phyloP scores from a whole-genome alignment of 208 protist species.

The Leishmania martiniquensis region DNA sequence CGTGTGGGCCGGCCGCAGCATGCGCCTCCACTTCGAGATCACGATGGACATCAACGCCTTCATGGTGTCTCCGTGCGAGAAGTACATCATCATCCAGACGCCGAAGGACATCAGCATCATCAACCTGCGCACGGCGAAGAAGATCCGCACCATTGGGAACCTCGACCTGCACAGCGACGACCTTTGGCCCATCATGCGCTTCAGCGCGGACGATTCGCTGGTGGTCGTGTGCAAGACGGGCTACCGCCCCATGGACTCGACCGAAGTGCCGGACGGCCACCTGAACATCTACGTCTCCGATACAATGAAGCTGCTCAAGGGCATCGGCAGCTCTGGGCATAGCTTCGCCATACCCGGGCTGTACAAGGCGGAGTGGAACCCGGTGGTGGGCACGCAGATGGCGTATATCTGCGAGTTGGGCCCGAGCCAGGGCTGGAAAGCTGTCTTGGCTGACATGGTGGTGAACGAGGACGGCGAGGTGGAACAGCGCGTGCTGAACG shows the following conservation, averaged over 20 bases:
- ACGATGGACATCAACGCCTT: conserved; percentile 77
- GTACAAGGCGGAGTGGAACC: conserved; percentile 90
- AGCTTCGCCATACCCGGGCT: conserved; percentile 77
- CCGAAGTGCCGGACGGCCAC: conserved; percentile 44
- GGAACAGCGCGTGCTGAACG: conserved; percentile 71
- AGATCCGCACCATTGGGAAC: conserved; percentile 82
- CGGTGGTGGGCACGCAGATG: conserved; percentile 74
- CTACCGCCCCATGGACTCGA: conserved; percentile 40
- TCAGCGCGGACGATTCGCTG: conserved; percentile 87
- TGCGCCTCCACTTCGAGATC: conserved; percentile 87
- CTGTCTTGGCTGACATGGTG: conserved; percentile 75
- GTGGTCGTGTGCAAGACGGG: conserved; percentile 80
- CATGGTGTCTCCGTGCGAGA: conserved; percentile 86
- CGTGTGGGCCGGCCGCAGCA: conserved; percentile 83
- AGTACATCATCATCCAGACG: conserved; percentile 88
- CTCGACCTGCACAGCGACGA: conserved; percentile 81
- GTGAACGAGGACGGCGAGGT: conserved; percentile 75
- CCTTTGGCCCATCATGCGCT: conserved; percentile 86
- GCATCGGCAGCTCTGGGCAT: conserved; percentile 42
- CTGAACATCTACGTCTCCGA: conserved; percentile 84
- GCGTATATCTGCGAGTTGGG: conserved; percentile 66
- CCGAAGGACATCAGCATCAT: conserved; percentile 81
- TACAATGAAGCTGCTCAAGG: conserved; percentile 74
- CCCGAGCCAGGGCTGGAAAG: conserved; percentile 74
- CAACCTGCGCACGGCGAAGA: conserved; percentile 79